Evolutionary conservation across 176 grass and related monocot genomes (phyloP).

Genomic region (Rhynchospora tenuis): DNA sequence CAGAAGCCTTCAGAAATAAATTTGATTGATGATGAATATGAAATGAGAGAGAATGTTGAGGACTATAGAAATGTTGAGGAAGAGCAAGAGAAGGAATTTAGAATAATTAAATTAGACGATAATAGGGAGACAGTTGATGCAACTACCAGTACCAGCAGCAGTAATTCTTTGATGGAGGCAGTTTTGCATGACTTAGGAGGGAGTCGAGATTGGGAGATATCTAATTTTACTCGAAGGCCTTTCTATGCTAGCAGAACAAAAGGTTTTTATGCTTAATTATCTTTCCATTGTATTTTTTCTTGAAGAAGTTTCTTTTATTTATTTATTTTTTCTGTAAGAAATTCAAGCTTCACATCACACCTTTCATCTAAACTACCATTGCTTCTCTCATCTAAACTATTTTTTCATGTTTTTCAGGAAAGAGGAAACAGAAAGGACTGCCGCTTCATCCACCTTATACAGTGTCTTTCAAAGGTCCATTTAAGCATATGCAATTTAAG

Average conservation of each 20-base stretch:
- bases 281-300: background rate
- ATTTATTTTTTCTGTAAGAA: background rate
- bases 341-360: background rate
- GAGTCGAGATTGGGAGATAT: background rate
- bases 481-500: slow-evolving; percentile 53
- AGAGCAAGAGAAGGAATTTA: background rate
- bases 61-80: background rate
- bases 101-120: slow-evolving; percentile 4
- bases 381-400: background rate
- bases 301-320: background rate
- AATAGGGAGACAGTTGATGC: background rate
- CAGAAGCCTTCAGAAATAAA: background rate
- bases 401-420: slow-evolving; percentile 43
- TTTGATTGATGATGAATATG: background rate
- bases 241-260: background rate
- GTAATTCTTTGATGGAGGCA: slow-evolving; percentile 4
- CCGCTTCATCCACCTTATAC: slow-evolving; percentile 24
- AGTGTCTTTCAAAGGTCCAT: slow-evolving; percentile 50
- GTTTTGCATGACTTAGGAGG: slow-evolving; percentile 21
- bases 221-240: background rate
- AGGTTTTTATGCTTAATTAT: background rate
- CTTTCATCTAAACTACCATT: background rate
- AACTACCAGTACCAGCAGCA: background rate
- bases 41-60: background rate
- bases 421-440: slow-evolving; percentile 33